Conservation (phyloP, 306 rosid genomes). For the Neltuma alba region DNA sequence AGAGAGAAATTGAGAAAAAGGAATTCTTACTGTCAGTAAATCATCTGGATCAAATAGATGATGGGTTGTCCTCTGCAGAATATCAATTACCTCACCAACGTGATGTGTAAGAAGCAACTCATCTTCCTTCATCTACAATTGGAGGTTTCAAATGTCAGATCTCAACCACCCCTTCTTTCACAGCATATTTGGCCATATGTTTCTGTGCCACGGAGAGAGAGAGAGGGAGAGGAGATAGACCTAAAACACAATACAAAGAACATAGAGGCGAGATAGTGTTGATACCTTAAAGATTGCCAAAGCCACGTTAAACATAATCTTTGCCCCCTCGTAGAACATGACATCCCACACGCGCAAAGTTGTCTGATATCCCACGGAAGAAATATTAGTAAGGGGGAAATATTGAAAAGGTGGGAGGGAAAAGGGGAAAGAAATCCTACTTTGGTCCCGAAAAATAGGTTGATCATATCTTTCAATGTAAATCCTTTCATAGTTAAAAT, state of each 20-base stretch:
- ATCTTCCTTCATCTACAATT: slow-evolving; percentile 92
- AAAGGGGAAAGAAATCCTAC: neutral
- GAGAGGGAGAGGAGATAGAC: neutral
- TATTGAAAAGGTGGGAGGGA: neutral
- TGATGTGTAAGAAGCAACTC: slow-evolving; percentile 79
- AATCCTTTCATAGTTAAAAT: neutral
- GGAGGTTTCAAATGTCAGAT: slow-evolving; percentile 35
- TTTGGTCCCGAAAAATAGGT: neutral
- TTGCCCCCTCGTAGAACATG: slow-evolving; percentile 95
- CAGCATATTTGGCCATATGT: slow-evolving; percentile 8
- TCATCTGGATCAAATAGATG: slow-evolving; percentile 97
- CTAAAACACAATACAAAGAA: slow-evolving; percentile 3
- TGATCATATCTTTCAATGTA: neutral
- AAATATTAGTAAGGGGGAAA: slow-evolving; percentile 36
- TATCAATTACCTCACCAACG: slow-evolving; percentile 86
- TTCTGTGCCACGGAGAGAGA: neutral
- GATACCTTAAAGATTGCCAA: slow-evolving; percentile 93
- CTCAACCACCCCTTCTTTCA: slow-evolving; percentile 31
- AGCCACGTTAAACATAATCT: slow-evolving; percentile 89
- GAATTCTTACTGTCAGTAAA: slow-evolving; percentile 66
- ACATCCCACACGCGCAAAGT: slow-evolving; percentile 97
- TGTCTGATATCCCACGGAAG: slow-evolving; percentile 53
- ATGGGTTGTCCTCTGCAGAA: slow-evolving; percentile 84
- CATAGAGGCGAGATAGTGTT: slow-evolving; percentile 5
- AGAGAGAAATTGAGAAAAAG: neutral